phyloP scores from a whole-genome alignment of 2,329 filamentous ascomycete species.

The Trichothecium sympodiale region DNA sequence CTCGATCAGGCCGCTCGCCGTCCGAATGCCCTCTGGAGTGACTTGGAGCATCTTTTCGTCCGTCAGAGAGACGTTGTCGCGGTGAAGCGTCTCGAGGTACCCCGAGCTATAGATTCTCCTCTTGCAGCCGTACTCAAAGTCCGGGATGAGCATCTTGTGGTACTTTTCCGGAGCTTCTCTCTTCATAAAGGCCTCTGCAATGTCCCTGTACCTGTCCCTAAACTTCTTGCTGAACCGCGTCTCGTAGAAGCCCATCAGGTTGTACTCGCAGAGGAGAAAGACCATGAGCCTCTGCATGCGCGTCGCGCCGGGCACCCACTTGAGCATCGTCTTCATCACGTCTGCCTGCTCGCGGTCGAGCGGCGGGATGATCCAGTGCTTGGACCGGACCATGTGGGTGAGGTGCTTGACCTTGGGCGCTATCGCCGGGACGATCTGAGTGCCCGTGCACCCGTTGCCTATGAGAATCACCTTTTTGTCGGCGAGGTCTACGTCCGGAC shows the following conservation, averaged over 20 bases:
- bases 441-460: conserved; percentile 42
- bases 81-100: conserved; percentile 42
- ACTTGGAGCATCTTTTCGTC: conserved; percentile 37
- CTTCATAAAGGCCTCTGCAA: conserved; percentile 29
- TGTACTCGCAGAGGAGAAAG: conserved; percentile 23
- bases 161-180: conserved; percentile 44
- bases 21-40: conserved; percentile 26
- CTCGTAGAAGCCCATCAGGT: conserved; percentile 24
- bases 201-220: conserved; percentile 23
- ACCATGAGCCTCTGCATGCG: conserved; percentile 30
- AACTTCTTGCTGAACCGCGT: conserved; percentile 22
- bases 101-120: conserved; percentile 47
- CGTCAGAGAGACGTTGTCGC: conserved; percentile 33
- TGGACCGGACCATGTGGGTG: conserved; percentile 27
- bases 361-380: conserved; percentile 29
- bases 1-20: conserved; percentile 26
- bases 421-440: conserved; percentile 39
- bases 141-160: conserved; percentile 48
- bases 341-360: conserved; percentile 12
- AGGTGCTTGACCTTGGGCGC: conserved; percentile 20
- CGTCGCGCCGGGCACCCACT: conserved; percentile 32
- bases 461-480: conserved; percentile 40
- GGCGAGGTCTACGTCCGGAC: conserved; percentile 33
- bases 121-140: conserved; percentile 54
- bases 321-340: conserved; percentile 22